phyloP scores from a whole-genome alignment of 495 filamentous ascomycete genomes.

The Aspergillus hancockii region DNA sequence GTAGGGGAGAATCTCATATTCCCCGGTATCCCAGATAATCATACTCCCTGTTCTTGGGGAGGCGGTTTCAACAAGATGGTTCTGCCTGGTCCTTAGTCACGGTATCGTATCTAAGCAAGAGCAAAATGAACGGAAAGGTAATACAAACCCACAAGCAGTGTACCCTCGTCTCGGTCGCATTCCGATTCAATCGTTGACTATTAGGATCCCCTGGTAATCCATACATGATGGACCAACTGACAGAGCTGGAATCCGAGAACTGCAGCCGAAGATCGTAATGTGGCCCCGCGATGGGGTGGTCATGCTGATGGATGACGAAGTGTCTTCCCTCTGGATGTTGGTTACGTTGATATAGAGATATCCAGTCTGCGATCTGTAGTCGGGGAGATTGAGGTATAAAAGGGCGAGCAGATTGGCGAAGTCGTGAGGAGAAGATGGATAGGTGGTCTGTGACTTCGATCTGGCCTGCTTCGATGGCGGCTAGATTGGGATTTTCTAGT shows the following conservation, averaged over 20 bases:
- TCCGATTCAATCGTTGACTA: constrained; percentile 54
- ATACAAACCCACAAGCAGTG: constrained; percentile 64
- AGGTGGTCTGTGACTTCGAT: constrained; percentile 54
- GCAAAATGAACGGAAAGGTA: background rate
- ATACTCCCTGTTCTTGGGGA: constrained; percentile 60
- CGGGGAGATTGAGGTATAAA: constrained; percentile 26
- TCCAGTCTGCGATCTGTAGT: constrained; percentile 48
- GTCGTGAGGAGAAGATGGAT: constrained; percentile 46
- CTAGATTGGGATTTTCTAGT: constrained; percentile 18
- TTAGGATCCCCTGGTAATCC: constrained; percentile 66
- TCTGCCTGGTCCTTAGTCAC: constrained; percentile 37
- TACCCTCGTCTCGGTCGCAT: constrained; percentile 67
- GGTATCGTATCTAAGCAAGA: background rate
- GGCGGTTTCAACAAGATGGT: constrained; percentile 67
- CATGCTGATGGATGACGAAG: constrained; percentile 70
- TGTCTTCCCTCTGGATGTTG: constrained; percentile 51
- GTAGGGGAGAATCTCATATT: constrained; percentile 59
- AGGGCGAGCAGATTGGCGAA: constrained; percentile 29
- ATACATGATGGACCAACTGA: constrained; percentile 67
- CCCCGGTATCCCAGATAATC: constrained; percentile 71
- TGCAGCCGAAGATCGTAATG: constrained; percentile 69
- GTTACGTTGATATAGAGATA: constrained; percentile 54
- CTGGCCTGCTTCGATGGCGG: constrained; percentile 61
- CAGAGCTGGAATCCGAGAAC: constrained; percentile 62
- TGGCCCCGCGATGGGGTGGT: constrained; percentile 64